Evolutionary conservation across 2,329 filamentous ascomycete genomes (phyloP), one percentile per base, ranked within the genome.

Genomic region (Dactylellina sp.): DNA sequence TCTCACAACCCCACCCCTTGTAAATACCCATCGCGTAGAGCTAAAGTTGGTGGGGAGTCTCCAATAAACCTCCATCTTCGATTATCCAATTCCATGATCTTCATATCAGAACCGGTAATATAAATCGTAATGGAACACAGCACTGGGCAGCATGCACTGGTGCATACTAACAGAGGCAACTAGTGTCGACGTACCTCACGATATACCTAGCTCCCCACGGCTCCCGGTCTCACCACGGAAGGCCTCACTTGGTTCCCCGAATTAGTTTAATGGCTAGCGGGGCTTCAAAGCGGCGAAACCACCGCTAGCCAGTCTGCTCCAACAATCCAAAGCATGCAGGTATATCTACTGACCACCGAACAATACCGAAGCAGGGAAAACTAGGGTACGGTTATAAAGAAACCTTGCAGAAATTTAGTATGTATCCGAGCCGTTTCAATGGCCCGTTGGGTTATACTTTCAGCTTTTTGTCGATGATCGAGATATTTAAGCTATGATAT

Each of bases 21-120:
- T 42, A 42, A 5, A 6, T 22, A 59, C 39, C n/a, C 20, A 42
- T 44, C 37, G 18, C n/a, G 12, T 28, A 14, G 35, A 40, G 61
- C 24, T 50, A 20, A 14, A 7, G 46, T 50, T 32, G 12, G 11
- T 11, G 20, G 14, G 24, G 25, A 32, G 20, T 28, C 40, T 16
- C 56, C 20, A 49, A 49, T 49, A 50, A 62, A 24, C 28, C 35
- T 39, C 18, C 49, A 63, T 56, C 50, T 49, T 52, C 40, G 63
- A 66, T 74, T 60, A 44, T 74, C 35, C 70, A 61, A 74, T 66
- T 52, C 28, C 20, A 37, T 52, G 61, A 74, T 66, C 70, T 66
- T 50, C 61, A 42, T 53, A 40, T 56, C 52, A 20, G 12, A 24
- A 35, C 2, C 49, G 37, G 32, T 44, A 18, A 64, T 35, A 46